Conservation (phyloP, 1,284 basidiomycete species). For the Cutaneotrichosporon sp. region DNA sequence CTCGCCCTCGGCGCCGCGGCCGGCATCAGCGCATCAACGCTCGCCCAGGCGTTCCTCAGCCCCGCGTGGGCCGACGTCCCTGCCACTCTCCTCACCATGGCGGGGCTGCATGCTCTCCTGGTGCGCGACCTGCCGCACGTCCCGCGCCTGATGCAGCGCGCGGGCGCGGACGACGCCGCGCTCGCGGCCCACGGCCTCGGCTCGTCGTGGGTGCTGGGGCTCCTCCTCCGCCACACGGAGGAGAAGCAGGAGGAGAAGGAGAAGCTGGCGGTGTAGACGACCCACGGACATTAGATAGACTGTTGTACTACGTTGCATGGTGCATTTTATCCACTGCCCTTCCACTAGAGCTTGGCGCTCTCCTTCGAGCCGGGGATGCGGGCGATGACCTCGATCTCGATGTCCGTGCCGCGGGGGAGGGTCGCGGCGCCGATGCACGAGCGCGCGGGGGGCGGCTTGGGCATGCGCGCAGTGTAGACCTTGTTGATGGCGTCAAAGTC, state of each 20-base stretch:
- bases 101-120: not conserved
- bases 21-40: not conserved
- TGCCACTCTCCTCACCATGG: not conserved
- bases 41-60: not conserved
- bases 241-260: not conserved
- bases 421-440: constrained; percentile 65
- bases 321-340: not conserved
- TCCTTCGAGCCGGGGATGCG: constrained; percentile 28
- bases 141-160: not conserved
- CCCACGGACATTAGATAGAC: not conserved
- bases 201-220: not conserved
- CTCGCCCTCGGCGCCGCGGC: not conserved
- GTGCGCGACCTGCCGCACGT: not conserved
- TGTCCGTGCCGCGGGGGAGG: constrained; percentile 61
- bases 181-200: not conserved
- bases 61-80: not conserved
- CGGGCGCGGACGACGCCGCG: not conserved
- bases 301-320: not conserved
- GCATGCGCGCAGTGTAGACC: constrained; percentile 32
- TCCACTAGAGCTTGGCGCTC: constrained; percentile 27
- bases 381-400: constrained; percentile 67
- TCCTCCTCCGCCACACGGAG: no score
- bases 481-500: constrained; percentile 35
- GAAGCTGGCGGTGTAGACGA: not conserved
- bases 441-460: constrained; percentile 60